Conservation (phyloP, 257 asterid species). For the Handroanthus guayacan region DNA sequence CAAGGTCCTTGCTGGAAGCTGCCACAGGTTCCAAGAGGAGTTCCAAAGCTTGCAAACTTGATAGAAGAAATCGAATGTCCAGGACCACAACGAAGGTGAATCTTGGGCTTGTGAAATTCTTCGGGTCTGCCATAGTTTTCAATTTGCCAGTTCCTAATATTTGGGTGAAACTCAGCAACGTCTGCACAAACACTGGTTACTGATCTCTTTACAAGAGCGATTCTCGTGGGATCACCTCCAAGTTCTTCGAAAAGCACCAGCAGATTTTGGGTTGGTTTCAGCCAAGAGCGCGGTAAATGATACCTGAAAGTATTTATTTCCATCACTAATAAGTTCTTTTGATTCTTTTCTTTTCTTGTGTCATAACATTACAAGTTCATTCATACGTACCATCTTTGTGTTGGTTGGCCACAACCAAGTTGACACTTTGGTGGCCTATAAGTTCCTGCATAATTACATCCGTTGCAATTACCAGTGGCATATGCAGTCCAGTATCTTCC, state of each 20-base stretch:
- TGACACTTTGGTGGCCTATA: constrained; percentile 82
- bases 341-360: neutral
- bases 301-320: constrained; percentile 67
- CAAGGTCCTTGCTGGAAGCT: constrained; percentile 86
- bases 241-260: constrained; percentile 92
- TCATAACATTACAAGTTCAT: neutral
- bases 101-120: constrained; percentile 72
- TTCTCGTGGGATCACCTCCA: constrained; percentile 86
- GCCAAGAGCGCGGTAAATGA: constrained; percentile 90
- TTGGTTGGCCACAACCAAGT: constrained; percentile 86
- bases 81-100: constrained; percentile 69
- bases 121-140: constrained; percentile 70
- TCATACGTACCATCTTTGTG: constrained; percentile 77
- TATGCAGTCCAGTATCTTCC: constrained; percentile 87
- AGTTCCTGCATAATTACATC: constrained; percentile 65
- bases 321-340: neutral
- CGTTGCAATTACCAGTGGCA: constrained; percentile 79
- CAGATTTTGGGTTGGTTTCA: constrained; percentile 76
- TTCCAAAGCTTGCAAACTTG: constrained; percentile 97
- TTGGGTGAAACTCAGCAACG: constrained; percentile 87
- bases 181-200: constrained; percentile 81
- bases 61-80: constrained; percentile 80
- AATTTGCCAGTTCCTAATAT: constrained; percentile 76
- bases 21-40: constrained; percentile 91
- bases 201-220: constrained; percentile 76